These are phyloP conservation scores for Taphrina flavorubra DNA, from an alignment of 1,139 yeast genomes.

Conservation along the genomic window DNA sequence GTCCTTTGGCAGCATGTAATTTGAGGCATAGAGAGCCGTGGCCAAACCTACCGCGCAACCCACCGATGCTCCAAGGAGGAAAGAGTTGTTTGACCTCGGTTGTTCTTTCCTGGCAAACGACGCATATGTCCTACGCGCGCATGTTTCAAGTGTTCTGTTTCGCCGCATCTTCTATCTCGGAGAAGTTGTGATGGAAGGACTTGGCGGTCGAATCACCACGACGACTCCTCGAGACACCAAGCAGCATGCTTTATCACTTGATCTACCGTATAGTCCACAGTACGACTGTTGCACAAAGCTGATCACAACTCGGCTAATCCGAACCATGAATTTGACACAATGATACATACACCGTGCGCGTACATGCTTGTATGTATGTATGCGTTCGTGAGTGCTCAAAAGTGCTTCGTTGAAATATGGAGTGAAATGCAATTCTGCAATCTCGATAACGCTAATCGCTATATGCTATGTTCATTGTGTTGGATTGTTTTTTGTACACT, in stretches of 20 bases:
- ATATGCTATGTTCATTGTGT: slow-evolving; percentile 10
- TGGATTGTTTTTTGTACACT: not conserved
- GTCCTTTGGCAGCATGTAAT: slow-evolving; percentile 5
- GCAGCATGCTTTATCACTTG: no score
- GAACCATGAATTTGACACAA: no score
- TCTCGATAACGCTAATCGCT: not conserved
- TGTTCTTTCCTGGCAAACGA: slow-evolving; percentile 5
- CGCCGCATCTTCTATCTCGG: not conserved
- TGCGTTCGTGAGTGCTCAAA: no score
- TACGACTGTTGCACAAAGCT: no score
- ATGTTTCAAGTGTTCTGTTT: not conserved
- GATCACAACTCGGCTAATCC: not conserved
- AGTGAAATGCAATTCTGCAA: no score
- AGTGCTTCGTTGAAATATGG: no score
- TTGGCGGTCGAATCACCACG: no score
- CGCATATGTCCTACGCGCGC: not conserved
- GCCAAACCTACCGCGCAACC: slow-evolving; percentile 17
- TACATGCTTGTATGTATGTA: no score
- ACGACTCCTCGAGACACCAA: no score
- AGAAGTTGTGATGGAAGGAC: no score
- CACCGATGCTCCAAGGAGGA: slow-evolving; percentile 19
- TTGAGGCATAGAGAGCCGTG: slow-evolving; percentile 15
- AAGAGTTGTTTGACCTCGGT: slow-evolving; percentile 16
- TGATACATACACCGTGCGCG: no score
- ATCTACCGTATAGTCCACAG: no score